Evolutionary conservation across 2,329 filamentous ascomycete genomes (phyloP), one percentile per base, ranked within the genome.

Genomic region (Curvularia verruculosa): DNA sequence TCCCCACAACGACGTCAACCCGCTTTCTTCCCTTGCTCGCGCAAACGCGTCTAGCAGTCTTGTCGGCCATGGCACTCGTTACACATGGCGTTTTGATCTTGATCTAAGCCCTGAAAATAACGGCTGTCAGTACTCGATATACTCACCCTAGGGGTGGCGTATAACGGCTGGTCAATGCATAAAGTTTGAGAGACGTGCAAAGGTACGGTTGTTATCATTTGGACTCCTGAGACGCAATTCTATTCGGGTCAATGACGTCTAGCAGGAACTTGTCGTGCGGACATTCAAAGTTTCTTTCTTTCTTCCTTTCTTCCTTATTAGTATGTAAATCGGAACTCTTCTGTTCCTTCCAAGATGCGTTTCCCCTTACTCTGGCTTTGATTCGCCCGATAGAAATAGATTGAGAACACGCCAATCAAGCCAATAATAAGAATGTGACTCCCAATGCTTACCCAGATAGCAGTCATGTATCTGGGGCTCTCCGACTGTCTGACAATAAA

Each of bases 391-490:
- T 80, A 82, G 64, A 88, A 88, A 59, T 83, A 83, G 2, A 79
- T 34, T 0, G 83, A 81, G 59, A 87, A 85, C 4, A 78, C 56
- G 0, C 66, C 78, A 13, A 88, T 81, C 26, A 86, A 77, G 1
- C 58, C 77, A 55, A 88, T 82, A 56, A 87, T 85, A 53, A 86
- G 61, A n/a, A 85, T 75, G 63, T 87, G 84, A 43, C 62, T 79
- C 57, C 83, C 86, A 55, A 89, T 87, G 12, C 84, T 87, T 13
- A 89, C 81, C 86, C 86, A 89, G 13, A 89, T 82, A 1, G 87
- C 87, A 2, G 87, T 89, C 55, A 80, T 71, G 71, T 89, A 89
- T 54, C 79, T 74, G 6, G 87, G 87, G 2, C 85, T 86, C 68
- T 90, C 87, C 8, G 79, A 72, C 58, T 83, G 79, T 24, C 84